A percentile compares a stretch with the other conserved stretches of the same genome.
phyloP scores from a whole-genome alignment of 139 green algal species.

The Micractinium sp. region DNA sequence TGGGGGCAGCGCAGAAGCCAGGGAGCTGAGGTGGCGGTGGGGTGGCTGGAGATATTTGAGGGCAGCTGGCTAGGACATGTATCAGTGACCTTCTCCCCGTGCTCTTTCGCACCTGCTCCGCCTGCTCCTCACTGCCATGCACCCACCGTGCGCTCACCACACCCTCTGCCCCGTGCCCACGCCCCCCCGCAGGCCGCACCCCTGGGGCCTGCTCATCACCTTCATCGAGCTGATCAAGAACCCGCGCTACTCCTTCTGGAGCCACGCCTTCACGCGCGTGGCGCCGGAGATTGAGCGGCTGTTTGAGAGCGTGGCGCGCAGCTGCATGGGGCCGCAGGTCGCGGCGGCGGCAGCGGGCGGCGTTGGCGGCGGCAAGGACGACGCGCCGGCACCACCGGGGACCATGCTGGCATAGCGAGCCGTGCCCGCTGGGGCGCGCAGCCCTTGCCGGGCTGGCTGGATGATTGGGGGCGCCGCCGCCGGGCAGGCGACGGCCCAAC shows the following conservation, averaged over 20 bases:
- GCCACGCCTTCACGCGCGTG: constrained; percentile 92
- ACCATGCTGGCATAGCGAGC: neutral
- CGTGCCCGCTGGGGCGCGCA: too few relatives aligned
- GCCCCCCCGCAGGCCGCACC: constrained; percentile 62
- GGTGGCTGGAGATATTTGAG: neutral
- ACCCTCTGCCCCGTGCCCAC: too few relatives aligned
- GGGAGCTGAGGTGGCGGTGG: too few relatives aligned
- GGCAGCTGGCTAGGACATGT: neutral
- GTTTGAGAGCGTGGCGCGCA: constrained; percentile 92
- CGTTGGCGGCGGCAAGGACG: neutral
- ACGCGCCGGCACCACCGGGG: neutral
- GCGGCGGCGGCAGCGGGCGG: neutral
- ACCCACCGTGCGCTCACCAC: constrained; percentile 33
- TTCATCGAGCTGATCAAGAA: constrained; percentile 99
- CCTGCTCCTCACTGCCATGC: constrained; percentile 68
- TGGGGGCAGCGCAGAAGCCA: neutral
- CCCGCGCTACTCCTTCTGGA: constrained; percentile 97
- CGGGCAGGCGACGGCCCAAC: too few relatives aligned
- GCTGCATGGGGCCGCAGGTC: constrained; percentile 24
- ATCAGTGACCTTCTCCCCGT: neutral
- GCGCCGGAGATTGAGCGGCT: constrained; percentile 96
- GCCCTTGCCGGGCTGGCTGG: too few relatives aligned
- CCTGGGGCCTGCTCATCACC: constrained; percentile 97
- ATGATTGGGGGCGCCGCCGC: too few relatives aligned
- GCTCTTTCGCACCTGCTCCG: neutral